A percentile compares a stretch with the other conserved stretches of the same genome.
These are phyloP conservation scores for Capsicum pubescens DNA, from an alignment of 257 asterid genomes.

Conservation along the genomic window DNA sequence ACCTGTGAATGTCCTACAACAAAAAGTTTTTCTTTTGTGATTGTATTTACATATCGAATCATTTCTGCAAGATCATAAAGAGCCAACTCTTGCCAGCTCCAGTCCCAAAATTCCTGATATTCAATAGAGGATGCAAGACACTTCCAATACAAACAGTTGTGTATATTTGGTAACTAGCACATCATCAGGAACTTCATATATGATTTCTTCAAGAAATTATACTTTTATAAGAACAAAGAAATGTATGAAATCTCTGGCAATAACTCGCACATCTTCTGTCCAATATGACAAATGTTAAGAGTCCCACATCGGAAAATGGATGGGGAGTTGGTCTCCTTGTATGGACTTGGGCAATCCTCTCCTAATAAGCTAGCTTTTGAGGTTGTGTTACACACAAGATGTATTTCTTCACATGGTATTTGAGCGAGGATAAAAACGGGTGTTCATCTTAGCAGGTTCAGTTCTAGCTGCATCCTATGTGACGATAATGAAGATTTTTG, in stretches of 20 bases:
- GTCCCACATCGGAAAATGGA: no score
- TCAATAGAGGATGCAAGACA: background rate
- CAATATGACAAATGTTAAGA: background rate
- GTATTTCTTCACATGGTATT: no score
- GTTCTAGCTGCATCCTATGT: no score
- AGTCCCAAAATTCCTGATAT: slow-evolving; percentile 89
- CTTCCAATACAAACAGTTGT: background rate
- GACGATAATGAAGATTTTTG: no score
- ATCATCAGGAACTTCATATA: slow-evolving; percentile 19
- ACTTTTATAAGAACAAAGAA: background rate
- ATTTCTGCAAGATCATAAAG: slow-evolving; percentile 83
- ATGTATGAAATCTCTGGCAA: background rate
- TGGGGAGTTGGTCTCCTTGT: no score
- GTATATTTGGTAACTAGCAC: background rate
- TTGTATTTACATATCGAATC: slow-evolving; percentile 63
- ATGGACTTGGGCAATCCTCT: no score
- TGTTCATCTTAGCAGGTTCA: no score
- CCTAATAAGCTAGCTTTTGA: no score
- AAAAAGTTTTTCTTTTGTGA: slow-evolving; percentile 67
- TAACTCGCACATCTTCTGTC: slow-evolving; percentile 17
- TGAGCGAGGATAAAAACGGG: no score
- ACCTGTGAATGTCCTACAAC: slow-evolving; percentile 99
- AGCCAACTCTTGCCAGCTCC: slow-evolving; percentile 99
- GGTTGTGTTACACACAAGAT: no score
- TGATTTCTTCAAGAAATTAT: slow-evolving; percentile 18